These are phyloP conservation scores for Mycena olivaceomarginata DNA, from an alignment of 768 basidiomycete species.

Conservation along the genomic window DNA sequence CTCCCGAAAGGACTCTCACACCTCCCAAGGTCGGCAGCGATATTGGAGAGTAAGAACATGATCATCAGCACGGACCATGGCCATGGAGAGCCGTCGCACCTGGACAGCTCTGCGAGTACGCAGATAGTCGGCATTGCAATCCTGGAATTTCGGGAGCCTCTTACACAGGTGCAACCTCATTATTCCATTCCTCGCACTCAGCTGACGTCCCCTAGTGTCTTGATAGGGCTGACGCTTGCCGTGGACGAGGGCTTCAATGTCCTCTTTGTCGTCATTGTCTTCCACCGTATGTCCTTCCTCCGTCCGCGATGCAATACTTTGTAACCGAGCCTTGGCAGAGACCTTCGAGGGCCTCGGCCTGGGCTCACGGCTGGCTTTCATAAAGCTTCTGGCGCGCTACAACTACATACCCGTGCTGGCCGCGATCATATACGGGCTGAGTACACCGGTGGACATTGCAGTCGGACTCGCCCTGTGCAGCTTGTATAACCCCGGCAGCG, in stretches of 20 bases:
- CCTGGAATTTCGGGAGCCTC: slow-evolving; percentile 95
- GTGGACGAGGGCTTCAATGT: slow-evolving; percentile 62
- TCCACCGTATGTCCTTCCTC: too few relatives aligned
- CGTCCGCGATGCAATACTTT: too few relatives aligned
- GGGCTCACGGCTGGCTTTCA: slow-evolving; percentile 90
- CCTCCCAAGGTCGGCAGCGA: slow-evolving; percentile 23
- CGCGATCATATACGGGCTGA: slow-evolving; percentile 83
- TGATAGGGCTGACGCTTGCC: slow-evolving; percentile 95
- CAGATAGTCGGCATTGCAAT: slow-evolving; percentile 93
- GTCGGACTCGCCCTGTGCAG: slow-evolving; percentile 84
- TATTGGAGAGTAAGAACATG: neutral
- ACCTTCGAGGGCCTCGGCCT: slow-evolving; percentile 96
- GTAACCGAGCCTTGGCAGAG: too few relatives aligned
- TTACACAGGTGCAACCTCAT: slow-evolving; percentile 77
- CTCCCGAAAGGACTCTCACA: slow-evolving; percentile 68
- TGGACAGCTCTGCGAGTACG: slow-evolving; percentile 68
- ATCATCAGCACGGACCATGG: slow-evolving; percentile 37
- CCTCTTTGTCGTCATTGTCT: slow-evolving; percentile 92
- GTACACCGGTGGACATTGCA: slow-evolving; percentile 93
- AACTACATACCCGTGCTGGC: slow-evolving; percentile 72
- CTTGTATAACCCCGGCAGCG: slow-evolving; percentile 88
- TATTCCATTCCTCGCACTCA: neutral
- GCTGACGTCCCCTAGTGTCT: slow-evolving; percentile 65
- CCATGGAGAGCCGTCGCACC: slow-evolving; percentile 53
- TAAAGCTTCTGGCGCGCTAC: slow-evolving; percentile 76